phyloP scores from a whole-genome alignment of 1,284 basidiomycete species.

The Jaminaea rosea region DNA sequence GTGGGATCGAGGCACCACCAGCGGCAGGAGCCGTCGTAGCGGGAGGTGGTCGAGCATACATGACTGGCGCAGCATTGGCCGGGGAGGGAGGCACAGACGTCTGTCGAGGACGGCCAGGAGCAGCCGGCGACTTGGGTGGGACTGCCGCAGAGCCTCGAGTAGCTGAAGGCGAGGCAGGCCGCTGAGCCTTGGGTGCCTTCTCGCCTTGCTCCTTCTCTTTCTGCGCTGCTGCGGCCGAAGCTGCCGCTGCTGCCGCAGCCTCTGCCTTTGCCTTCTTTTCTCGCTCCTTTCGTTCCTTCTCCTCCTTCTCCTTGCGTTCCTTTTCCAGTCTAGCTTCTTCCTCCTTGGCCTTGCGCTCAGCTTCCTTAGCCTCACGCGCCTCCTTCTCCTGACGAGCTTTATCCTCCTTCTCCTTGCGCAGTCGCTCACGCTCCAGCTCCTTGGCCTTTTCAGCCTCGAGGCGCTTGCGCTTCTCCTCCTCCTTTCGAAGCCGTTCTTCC shows the following conservation, averaged over 20 bases:
- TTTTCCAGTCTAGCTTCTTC: constrained; percentile 48
- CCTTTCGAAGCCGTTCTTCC: constrained; percentile 59
- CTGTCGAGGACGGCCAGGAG: not conserved
- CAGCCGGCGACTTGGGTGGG: not conserved
- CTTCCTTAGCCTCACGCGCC: constrained; percentile 17
- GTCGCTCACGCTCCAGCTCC: constrained; percentile 55
- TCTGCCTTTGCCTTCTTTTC: constrained; percentile 51
- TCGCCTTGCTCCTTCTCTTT: constrained; percentile 3
- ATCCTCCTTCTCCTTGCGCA: constrained; percentile 60
- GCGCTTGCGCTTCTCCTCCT: constrained; percentile 51
- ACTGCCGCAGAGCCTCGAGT: not conserved
- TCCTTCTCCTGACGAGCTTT: constrained; percentile 54
- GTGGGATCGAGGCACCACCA: not conserved
- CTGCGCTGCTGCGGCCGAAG: constrained; percentile 6
- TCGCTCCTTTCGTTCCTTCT: too few relatives aligned
- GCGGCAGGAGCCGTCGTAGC: not conserved
- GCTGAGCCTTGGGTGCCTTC: too few relatives aligned
- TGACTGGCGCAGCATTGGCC: not conserved
- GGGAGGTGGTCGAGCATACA: not conserved
- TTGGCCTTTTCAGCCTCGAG: constrained; percentile 51
- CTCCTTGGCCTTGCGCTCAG: constrained; percentile 43
- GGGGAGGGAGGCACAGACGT: constrained; percentile 1
- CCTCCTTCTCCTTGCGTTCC: constrained; percentile 13
- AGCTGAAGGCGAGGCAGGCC: constrained; percentile 3
- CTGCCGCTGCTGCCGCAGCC: constrained; percentile 38